Conservation (phyloP, 805 yeast genomes). For the Schwanniomyces polymorphus region DNA sequence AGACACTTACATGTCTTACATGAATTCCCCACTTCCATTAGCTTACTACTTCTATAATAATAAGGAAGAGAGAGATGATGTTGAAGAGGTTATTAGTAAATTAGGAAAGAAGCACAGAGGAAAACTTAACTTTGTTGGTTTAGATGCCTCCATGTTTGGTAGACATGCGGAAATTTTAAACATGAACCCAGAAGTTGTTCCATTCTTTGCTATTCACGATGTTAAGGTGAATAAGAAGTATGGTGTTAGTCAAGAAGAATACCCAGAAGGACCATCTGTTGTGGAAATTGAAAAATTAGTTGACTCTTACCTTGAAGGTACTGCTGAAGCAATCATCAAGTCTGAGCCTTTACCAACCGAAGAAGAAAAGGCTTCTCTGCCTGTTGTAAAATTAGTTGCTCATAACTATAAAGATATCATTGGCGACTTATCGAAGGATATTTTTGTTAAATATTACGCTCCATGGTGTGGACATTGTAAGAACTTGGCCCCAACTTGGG, state of each 20-base stretch:
- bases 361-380: constrained; percentile 60
- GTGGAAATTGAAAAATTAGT: constrained; percentile 63
- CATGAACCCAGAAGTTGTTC: constrained; percentile 76
- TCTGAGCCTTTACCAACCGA: constrained; percentile 82
- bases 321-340: constrained; percentile 71
- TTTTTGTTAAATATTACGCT: constrained; percentile 89
- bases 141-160: constrained; percentile 79
- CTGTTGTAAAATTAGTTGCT: constrained; percentile 78
- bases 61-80: constrained; percentile 62
- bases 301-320: constrained; percentile 60
- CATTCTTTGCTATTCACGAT: constrained; percentile 88
- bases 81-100: constrained; percentile 51
- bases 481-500: constrained; percentile 84
- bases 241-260: constrained; percentile 63
- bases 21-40: constrained; percentile 71
- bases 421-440: constrained; percentile 58
- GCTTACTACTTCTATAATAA: constrained; percentile 84
- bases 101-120: constrained; percentile 80
- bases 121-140: constrained; percentile 80
- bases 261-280: constrained; percentile 45
- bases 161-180: constrained; percentile 84
- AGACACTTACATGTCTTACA: constrained; percentile 71
- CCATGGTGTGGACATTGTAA: constrained; percentile 99
- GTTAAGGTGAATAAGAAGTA: constrained; percentile 66
- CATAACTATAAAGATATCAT: constrained; percentile 74